A percentile compares a stretch with the other conserved stretches of the same genome.
These are phyloP conservation scores for Globisporangium splendens DNA, from an alignment of 352 stramenopile species.

Conservation along the genomic window DNA sequence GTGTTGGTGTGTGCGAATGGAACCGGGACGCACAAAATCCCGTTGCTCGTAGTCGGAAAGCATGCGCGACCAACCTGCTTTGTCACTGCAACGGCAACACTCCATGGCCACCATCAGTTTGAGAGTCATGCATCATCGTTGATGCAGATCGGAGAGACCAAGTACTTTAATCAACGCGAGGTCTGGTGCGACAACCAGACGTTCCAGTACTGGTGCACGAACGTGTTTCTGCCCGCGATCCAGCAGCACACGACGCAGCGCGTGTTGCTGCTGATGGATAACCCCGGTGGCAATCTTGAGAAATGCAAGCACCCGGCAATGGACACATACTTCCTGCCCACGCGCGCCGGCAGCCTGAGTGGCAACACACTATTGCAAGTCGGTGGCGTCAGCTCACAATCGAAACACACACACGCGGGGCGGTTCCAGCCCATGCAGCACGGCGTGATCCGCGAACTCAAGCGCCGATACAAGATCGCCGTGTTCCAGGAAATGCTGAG, in stretches of 20 bases:
- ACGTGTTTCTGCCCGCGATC: conserved; percentile 45
- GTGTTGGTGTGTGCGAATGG: conserved; percentile 49
- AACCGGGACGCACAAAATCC: conserved; percentile 55
- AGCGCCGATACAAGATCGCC: conserved; percentile 46
- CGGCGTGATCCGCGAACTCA: conserved; percentile 40
- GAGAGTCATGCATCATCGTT: neutral
- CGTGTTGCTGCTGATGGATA: conserved; percentile 43
- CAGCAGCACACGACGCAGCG: conserved; percentile 35
- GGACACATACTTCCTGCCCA: conserved; percentile 35
- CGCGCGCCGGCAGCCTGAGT: conserved; percentile 11
- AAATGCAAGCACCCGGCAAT: conserved; percentile 37
- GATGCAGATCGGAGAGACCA: conserved; percentile 15
- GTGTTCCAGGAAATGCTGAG: conserved; percentile 43
- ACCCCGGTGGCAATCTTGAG: conserved; percentile 33
- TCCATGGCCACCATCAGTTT: conserved; percentile 1
- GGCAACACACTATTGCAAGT: neutral
- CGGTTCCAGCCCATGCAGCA: conserved; percentile 32
- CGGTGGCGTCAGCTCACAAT: conserved; percentile 6
- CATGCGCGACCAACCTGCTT: conserved; percentile 27
- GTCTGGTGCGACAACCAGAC: conserved; percentile 51
- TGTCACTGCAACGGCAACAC: conserved; percentile 13
- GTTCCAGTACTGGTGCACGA: conserved; percentile 49
- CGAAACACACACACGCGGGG: neutral
- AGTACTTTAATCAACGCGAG: conserved; percentile 43
- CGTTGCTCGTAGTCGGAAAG: conserved; percentile 46